These are phyloP conservation scores for Pseudogymnoascus sp. DNA, from an alignment of 2,329 filamentous ascomycete genomes.

Conservation along the genomic window DNA sequence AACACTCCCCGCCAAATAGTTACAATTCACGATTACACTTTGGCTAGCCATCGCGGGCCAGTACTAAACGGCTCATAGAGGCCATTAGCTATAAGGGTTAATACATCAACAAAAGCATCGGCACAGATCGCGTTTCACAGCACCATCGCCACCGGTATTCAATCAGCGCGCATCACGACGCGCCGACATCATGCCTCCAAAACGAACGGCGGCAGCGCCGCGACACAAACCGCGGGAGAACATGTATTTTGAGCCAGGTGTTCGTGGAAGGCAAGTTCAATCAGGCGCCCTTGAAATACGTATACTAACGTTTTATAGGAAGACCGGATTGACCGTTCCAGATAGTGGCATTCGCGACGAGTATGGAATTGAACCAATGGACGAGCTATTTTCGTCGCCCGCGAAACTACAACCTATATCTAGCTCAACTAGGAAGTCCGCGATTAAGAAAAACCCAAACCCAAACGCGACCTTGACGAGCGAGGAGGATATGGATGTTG, in stretches of 20 bases:
- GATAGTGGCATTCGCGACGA: conserved; percentile 79
- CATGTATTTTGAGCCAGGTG: conserved; percentile 42
- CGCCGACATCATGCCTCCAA: conserved; percentile 3
- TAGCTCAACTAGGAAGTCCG: background rate
- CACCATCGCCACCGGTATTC: background rate
- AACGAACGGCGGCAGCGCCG: conserved; percentile 11
- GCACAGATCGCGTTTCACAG: background rate
- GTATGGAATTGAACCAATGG: conserved; percentile 82
- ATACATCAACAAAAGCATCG: background rate
- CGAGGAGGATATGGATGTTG: conserved; percentile 54
- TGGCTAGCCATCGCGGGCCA: background rate
- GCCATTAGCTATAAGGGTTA: background rate
- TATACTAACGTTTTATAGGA: conserved; percentile 43
- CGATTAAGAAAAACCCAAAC: conserved; percentile 22
- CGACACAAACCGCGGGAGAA: conserved; percentile 29
- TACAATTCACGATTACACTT: background rate
- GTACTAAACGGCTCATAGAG: background rate
- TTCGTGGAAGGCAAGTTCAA: conserved; percentile 38
- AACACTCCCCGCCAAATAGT: conserved; percentile 4
- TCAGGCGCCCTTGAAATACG: background rate
- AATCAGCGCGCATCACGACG: conserved; percentile 1
- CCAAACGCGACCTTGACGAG: conserved; percentile 38
- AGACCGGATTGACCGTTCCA: conserved; percentile 77
- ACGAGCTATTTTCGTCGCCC: conserved; percentile 83
- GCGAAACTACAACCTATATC: conserved; percentile 44